phyloP scores from a whole-genome alignment of 345 rosid species.

The Citrus unshiu region DNA sequence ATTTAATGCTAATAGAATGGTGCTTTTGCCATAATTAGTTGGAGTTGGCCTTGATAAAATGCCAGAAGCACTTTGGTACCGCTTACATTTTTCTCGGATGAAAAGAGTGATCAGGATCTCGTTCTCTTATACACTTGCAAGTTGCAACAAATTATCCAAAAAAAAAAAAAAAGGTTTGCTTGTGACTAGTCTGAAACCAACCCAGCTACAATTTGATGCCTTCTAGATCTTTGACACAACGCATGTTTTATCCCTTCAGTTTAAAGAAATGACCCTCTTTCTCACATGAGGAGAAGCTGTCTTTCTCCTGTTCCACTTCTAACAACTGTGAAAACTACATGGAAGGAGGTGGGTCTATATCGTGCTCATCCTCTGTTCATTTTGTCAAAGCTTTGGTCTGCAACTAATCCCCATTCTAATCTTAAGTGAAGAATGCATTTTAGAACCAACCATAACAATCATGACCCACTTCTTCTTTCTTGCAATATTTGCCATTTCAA shows the following conservation, averaged over 20 bases:
- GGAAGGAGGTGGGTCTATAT: conserved; percentile 69
- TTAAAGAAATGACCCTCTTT: conserved; percentile 11
- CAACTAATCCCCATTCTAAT: background rate
- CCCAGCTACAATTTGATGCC: background rate
- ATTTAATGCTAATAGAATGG: too few species aligned
- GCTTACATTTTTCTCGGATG: too few species aligned
- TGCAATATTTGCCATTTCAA: background rate
- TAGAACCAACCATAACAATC: background rate
- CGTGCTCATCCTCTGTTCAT: conserved; percentile 32
- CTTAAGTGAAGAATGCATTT: background rate
- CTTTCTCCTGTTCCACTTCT: conserved; percentile 75
- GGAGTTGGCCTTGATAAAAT: too few species aligned
- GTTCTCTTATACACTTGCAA: too few species aligned
- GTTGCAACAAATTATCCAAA: too few species aligned
- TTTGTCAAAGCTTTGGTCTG: conserved; percentile 10
- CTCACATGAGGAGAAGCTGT: conserved; percentile 30
- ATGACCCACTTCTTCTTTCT: background rate
- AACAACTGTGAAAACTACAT: conserved; percentile 71
- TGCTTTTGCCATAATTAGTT: too few species aligned
- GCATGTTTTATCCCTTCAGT: conserved; percentile 27
- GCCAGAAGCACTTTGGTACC: too few species aligned
- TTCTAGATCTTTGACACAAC: background rate
- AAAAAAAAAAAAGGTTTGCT: too few species aligned
- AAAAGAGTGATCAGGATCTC: too few species aligned
- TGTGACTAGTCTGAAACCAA: background rate